These are phyloP conservation scores for Didymella sp. DNA, from an alignment of 2,329 filamentous ascomycete genomes.

Conservation along the genomic window DNA sequence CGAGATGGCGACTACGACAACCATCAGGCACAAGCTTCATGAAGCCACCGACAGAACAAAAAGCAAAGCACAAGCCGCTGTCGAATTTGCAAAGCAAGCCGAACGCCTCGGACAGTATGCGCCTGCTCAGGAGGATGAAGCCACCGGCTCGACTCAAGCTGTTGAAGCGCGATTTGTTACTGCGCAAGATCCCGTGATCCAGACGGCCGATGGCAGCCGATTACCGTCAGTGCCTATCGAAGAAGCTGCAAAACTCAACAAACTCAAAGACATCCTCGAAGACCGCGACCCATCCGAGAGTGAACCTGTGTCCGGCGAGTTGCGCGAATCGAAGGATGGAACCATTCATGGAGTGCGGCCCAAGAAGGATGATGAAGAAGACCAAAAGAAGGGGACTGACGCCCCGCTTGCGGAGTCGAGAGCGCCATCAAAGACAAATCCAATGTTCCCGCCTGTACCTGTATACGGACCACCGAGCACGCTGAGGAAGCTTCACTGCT, in stretches of 20 bases:
- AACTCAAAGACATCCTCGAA: conserved; percentile 61
- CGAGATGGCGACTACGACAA: conserved; percentile 36
- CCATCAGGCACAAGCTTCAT: conserved; percentile 29
- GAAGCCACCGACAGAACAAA: conserved; percentile 32
- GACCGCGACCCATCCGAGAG: conserved; percentile 46
- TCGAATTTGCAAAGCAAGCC: conserved; percentile 68
- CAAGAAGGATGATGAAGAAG: conserved; percentile 45
- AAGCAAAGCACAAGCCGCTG: conserved; percentile 51
- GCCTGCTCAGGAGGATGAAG: conserved; percentile 50
- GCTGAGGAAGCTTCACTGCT: conserved; percentile 69
- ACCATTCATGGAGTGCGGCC: conserved; percentile 49
- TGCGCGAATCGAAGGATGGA: conserved; percentile 54
- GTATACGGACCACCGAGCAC: conserved; percentile 78
- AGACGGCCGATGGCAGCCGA: conserved; percentile 70
- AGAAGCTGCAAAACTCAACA: conserved; percentile 75
- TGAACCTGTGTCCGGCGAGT: conserved; percentile 32
- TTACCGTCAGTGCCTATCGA: conserved; percentile 72
- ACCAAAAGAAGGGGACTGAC: conserved; percentile 45
- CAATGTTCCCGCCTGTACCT: conserved; percentile 83
- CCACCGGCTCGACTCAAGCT: conserved; percentile 60
- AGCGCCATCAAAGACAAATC: conserved; percentile 74
- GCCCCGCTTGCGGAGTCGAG: conserved; percentile 54
- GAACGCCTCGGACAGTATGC: conserved; percentile 54
- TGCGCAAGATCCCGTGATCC: conserved; percentile 73
- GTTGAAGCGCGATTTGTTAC: conserved; percentile 69